phyloP scores from a whole-genome alignment of 1,284 basidiomycete genomes.

The Fomitiporia mediterranea region DNA sequence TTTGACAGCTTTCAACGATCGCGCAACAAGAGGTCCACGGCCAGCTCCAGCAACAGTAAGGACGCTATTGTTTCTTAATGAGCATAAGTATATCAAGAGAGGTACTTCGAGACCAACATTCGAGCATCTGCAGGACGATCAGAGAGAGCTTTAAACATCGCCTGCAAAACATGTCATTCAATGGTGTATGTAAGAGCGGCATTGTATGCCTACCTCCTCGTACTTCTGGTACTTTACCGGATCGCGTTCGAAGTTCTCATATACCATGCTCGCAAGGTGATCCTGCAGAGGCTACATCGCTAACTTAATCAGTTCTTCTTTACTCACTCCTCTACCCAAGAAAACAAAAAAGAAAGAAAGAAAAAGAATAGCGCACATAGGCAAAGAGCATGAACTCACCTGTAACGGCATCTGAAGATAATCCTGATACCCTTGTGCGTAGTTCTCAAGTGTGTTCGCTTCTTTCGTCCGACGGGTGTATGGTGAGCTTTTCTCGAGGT shows the following conservation, averaged over 20 bases:
- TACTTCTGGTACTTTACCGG: conserved; percentile 96
- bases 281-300: conserved; percentile 87
- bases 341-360: conserved; percentile 5
- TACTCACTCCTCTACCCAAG: no score
- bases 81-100: not conserved
- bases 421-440: conserved; percentile 91
- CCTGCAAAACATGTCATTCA: conserved; percentile 38
- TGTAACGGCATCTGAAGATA: conserved; percentile 94
- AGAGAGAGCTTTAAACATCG: conserved; percentile 75
- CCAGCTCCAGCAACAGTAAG: conserved; percentile 95
- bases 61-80: conserved; percentile 43
- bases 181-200: not conserved
- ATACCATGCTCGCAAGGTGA: conserved; percentile 91
- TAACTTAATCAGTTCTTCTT: conserved; percentile 9
- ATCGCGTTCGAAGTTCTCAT: conserved; percentile 97
- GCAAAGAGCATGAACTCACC: conserved; percentile 36
- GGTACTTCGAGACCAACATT: conserved; percentile 39
- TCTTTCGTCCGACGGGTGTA: conserved; percentile 53
- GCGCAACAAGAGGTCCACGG: conserved; percentile 88
- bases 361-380: not conserved
- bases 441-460: conserved; percentile 77
- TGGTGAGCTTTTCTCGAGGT: conserved; percentile 75
- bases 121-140: conserved; percentile 58
- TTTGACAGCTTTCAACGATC: conserved; percentile 76
- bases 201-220: conserved; percentile 65